Base-by-base conservation (phyloP, 2,329 filamentous ascomycete genomes). In the Zasmidium cellare region DNA sequence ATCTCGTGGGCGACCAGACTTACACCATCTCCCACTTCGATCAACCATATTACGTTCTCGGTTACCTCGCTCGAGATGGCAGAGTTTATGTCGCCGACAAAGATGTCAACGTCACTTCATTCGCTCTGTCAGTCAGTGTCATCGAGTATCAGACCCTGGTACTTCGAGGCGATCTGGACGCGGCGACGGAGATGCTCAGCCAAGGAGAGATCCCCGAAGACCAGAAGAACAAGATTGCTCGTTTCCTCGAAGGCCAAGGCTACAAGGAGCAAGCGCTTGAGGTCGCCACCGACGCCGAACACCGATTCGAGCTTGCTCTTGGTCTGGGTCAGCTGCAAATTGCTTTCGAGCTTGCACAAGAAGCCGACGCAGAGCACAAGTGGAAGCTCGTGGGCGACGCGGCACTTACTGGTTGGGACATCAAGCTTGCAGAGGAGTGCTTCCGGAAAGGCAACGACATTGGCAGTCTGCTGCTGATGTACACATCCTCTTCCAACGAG, bases 1-100 rank as follows among this genome's bases (percentile, higher is more conserved):
- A 97, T 79, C 86, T 99, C 20, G 93, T 99, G 14, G 94, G 94
- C 65, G 94, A 97, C 77, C 92, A 97, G 78, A 96, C 92, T 14
- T 97, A 97, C 81, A 97, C 93, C 2, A 90, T 99, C 65, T 94
- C 92, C 12, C 93, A 97, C 77, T 97, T 97, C 70, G 94, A 99
- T 76, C 88, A 92, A 73, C 86, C 92, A 23, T 92, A 96, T 87
- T 99, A 97, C 76, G 84, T 96, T 23, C 84, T 99, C 24, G 93
- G 94, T 50, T 99, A 99, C 75, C 90, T 99, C 50, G 91, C 94
- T 67, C 86, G 94, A 63, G 94, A 99, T 75, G 93, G 91, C n/a
- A 84, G 91, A 63, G 90, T 97, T 67, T 99, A 99, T 76, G 83
- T 99, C 51, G 89, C 89, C 64, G 93, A 99, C 79, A 97, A 97